phyloP scores from a whole-genome alignment of 176 grass and related monocot genomes.

The Elymus sibiricus region DNA sequence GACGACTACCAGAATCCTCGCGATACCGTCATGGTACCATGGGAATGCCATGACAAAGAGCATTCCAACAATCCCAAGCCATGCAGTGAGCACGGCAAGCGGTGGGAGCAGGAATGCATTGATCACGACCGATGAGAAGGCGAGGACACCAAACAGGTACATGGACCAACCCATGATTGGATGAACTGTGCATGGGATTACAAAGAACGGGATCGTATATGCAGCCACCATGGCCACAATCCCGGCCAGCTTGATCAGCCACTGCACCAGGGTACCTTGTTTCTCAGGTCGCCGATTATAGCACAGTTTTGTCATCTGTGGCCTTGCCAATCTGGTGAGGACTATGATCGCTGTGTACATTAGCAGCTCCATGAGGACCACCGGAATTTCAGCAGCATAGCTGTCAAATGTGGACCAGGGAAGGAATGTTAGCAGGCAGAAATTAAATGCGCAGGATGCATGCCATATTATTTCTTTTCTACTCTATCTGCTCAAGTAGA shows the following conservation, averaged over 20 bases:
- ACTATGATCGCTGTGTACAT: constrained; percentile 65
- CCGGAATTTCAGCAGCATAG: constrained; percentile 77
- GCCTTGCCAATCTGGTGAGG: constrained; percentile 59
- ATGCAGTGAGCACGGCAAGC: constrained; percentile 59
- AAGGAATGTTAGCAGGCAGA: constrained; percentile 8
- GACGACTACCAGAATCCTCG: constrained; percentile 61
- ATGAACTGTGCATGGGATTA: constrained; percentile 81
- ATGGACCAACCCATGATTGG: constrained; percentile 90
- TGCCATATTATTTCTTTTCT: neutral
- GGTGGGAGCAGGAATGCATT: constrained; percentile 67
- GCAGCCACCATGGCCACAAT: constrained; percentile 50
- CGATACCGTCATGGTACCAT: constrained; percentile 79
- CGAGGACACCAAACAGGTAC: constrained; percentile 65
- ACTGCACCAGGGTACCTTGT: constrained; percentile 49
- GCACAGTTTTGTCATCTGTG: constrained; percentile 71
- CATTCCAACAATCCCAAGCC: constrained; percentile 50
- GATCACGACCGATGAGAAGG: constrained; percentile 59
- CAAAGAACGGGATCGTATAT: constrained; percentile 82
- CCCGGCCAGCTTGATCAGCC: constrained; percentile 58
- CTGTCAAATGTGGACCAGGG: constrained; percentile 34
- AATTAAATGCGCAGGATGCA: constrained; percentile 21
- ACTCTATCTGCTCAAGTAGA: neutral
- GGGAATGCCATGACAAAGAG: constrained; percentile 87
- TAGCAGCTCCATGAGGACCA: constrained; percentile 63
- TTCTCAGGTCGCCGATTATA: constrained; percentile 76